A percentile compares a stretch with the other conserved stretches of the same genome.
phyloP scores from a whole-genome alignment of 805 yeast genomes.

The Pichia californica region DNA sequence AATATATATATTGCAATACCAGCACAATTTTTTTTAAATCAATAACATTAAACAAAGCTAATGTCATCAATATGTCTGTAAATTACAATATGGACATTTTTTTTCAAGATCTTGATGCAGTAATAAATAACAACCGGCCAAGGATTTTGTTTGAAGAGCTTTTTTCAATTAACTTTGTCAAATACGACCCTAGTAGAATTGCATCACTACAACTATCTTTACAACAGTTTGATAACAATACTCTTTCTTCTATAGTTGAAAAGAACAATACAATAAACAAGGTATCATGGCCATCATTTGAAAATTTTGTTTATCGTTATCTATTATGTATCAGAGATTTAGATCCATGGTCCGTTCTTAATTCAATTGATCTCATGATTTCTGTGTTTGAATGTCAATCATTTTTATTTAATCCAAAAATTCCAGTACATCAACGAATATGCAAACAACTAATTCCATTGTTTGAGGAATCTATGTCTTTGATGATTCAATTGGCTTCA shows the following conservation, averaged over 20 bases:
- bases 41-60: background rate
- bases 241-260: conserved; percentile 26
- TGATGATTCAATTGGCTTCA: conserved; percentile 40
- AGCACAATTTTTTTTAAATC: no score
- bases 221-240: conserved; percentile 20
- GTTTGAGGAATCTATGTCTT: conserved; percentile 31
- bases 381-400: conserved; percentile 41
- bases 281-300: conserved; percentile 38
- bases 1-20: no score
- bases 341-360: conserved; percentile 49
- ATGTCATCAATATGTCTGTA: background rate
- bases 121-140: background rate
- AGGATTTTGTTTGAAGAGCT: background rate
- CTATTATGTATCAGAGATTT: conserved; percentile 40
- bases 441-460: conserved; percentile 33
- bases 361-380: conserved; percentile 50
- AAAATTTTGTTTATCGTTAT: conserved; percentile 36
- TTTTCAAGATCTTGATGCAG: conserved; percentile 2
- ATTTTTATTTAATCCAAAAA: conserved; percentile 41
- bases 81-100: background rate
- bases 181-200: conserved; percentile 13
- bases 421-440: conserved; percentile 5
- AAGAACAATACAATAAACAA: conserved; percentile 21
- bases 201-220: conserved; percentile 22
- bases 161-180: conserved; percentile 1